Conservation (phyloP, 139 green algal species). For the Chlamydomonas sp. region DNA sequence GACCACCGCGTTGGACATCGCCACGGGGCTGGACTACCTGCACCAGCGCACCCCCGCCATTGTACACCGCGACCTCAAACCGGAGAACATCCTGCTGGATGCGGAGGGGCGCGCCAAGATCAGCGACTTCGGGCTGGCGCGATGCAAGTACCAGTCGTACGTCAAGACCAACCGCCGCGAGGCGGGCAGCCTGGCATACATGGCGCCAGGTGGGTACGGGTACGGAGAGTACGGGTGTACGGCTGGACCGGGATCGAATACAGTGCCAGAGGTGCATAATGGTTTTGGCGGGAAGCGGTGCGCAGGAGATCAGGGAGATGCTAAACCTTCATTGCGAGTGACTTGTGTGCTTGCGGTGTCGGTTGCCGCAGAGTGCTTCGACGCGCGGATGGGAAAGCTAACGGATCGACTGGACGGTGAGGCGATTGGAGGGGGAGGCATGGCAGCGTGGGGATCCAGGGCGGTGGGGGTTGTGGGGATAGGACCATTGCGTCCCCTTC, state of each 20-base stretch:
- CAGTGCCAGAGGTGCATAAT: too few relatives aligned
- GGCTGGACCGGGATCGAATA: too few relatives aligned
- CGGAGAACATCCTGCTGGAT: constrained; percentile 78
- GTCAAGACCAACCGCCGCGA: constrained; percentile 51
- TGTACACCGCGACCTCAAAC: constrained; percentile 54
- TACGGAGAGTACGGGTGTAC: neutral
- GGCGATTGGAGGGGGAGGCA: neutral
- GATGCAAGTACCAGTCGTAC: constrained; percentile 62
- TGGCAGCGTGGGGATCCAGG: too few relatives aligned
- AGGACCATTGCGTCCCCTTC: too few relatives aligned
- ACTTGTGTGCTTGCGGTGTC: too few relatives aligned
- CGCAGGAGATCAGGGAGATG: too few relatives aligned
- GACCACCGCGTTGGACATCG: constrained; percentile 55
- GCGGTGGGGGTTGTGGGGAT: too few relatives aligned
- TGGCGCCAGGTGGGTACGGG: constrained; percentile 19
- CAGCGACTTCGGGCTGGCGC: constrained; percentile 48
- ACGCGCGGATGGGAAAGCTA: constrained; percentile 33
- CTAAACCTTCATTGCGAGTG: too few relatives aligned
- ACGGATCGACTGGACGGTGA: constrained; percentile 30
- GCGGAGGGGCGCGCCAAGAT: constrained; percentile 34
- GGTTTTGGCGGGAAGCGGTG: too few relatives aligned
- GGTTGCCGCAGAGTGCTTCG: constrained; percentile 39
- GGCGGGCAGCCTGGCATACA: constrained; percentile 35
- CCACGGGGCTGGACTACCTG: constrained; percentile 71
- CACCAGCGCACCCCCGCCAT: constrained; percentile 66